Percentiles rank a stretch among this genome's conserved stretches.
phyloP scores from a whole-genome alignment of 495 filamentous ascomycete genomes.

The Gamarada debralockiae region DNA sequence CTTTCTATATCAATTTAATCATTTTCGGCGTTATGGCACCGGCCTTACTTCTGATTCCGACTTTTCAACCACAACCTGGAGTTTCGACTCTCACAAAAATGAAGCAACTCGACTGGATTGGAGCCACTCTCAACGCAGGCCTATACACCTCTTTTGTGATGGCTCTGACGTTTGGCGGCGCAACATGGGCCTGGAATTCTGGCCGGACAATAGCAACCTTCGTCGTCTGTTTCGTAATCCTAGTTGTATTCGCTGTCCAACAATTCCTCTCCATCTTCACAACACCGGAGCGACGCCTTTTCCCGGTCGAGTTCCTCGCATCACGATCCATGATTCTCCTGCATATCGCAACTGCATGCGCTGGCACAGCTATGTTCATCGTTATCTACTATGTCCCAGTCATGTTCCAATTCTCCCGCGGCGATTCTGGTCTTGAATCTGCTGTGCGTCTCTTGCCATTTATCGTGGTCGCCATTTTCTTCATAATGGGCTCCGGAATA shows the following conservation, averaged over 20 bases:
- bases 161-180: conserved; percentile 47
- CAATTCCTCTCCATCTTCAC: conserved; percentile 48
- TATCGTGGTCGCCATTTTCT: neutral
- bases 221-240: conserved; percentile 39
- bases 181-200: conserved; percentile 39
- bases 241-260: conserved; percentile 40
- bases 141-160: conserved; percentile 32
- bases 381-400: conserved; percentile 49
- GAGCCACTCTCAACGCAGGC: conserved; percentile 33
- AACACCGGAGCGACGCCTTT: conserved; percentile 39
- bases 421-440: conserved; percentile 30
- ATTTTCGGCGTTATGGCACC: conserved; percentile 1
- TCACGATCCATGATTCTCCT: conserved; percentile 24
- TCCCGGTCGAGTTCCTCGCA: conserved; percentile 47
- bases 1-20: conserved; percentile 18
- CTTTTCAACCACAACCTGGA: conserved; percentile 4
- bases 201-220: conserved; percentile 44
- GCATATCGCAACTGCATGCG: conserved; percentile 27
- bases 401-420: conserved; percentile 43
- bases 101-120: conserved; percentile 21
- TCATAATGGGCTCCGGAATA: conserved; percentile 41
- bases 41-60: conserved; percentile 9
- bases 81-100: neutral
- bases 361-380: conserved; percentile 30
- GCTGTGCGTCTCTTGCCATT: conserved; percentile 44